Percentiles rank a stretch among this genome's conserved stretches.
phyloP scores from a whole-genome alignment of 2,329 filamentous ascomycete genomes.

The Xylariaceae sp. region DNA sequence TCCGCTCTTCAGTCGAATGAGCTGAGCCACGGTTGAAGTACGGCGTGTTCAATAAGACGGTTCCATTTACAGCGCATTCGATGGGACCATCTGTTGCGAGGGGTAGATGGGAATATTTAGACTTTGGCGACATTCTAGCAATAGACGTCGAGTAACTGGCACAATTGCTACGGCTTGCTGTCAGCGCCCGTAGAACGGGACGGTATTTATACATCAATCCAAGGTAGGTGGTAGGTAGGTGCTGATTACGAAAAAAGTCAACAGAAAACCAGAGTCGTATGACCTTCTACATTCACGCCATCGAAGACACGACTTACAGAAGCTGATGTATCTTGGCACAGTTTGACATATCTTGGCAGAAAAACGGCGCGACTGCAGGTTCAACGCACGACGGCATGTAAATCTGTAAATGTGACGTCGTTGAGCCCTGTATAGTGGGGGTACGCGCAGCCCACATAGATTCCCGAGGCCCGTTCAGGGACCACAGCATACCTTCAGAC shows the following conservation, averaged over 20 bases:
- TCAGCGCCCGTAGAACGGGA: slow-evolving; percentile 8
- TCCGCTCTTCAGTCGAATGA: slow-evolving; percentile 66
- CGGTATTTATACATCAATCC: slow-evolving; percentile 17
- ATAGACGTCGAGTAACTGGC: slow-evolving; percentile 12
- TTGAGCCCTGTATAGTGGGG: no score
- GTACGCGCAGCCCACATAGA: no score
- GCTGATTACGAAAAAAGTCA: slow-evolving; percentile 4
- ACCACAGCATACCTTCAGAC: no score
- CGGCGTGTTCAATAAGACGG: slow-evolving; percentile 58
- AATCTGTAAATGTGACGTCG: slow-evolving; percentile 6
- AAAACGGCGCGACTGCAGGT: neutral
- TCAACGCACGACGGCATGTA: neutral
- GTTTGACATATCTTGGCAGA: neutral
- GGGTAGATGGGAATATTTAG: slow-evolving; percentile 41
- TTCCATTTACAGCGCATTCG: slow-evolving; percentile 47
- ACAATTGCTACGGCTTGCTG: slow-evolving; percentile 8
- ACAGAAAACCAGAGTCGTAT: neutral
- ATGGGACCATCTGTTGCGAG: slow-evolving; percentile 46
- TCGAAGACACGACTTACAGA: neutral
- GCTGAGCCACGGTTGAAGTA: slow-evolving; percentile 83
- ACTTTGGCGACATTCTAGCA: slow-evolving; percentile 25
- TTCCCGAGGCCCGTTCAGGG: no score
- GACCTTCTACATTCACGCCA: neutral
- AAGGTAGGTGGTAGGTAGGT: neutral
- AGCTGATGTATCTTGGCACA: neutral